phyloP scores from a whole-genome alignment of 2,329 filamentous ascomycete species.

The Myriosclerotinia duriaeana region DNA sequence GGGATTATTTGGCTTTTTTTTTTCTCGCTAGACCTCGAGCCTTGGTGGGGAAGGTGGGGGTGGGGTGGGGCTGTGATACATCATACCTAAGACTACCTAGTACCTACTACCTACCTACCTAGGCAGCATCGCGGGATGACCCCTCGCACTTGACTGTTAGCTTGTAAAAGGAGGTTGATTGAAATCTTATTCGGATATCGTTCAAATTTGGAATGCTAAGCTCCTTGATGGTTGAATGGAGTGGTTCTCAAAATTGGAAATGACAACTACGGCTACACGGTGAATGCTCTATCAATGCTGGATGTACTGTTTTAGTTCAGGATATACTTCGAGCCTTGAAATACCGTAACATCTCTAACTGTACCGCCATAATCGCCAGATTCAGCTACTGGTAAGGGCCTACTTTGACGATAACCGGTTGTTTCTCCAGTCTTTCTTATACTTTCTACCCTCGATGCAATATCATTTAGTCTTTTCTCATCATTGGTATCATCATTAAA shows the following conservation, averaged over 20 bases:
- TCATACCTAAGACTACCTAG: neutral
- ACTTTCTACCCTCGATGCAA: too few relatives aligned
- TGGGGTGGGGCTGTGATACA: neutral
- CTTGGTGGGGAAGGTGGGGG: conserved; percentile 6
- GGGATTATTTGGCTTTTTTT: conserved; percentile 4
- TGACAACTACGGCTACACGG: too few relatives aligned
- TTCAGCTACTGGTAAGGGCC: too few relatives aligned
- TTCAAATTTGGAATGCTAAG: too few relatives aligned
- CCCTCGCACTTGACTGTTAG: neutral
- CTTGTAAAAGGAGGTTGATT: neutral
- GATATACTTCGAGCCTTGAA: too few relatives aligned
- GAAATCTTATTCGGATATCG: neutral
- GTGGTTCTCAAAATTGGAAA: neutral
- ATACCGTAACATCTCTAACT: neutral
- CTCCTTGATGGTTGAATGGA: neutral
- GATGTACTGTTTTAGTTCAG: neutral
- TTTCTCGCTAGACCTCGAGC: neutral
- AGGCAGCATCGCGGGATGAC: neutral
- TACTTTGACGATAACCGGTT: too few relatives aligned
- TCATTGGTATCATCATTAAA: too few relatives aligned
- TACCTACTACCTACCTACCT: too few relatives aligned
- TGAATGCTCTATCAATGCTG: neutral
- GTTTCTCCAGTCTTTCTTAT: neutral
- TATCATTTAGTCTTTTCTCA: neutral
- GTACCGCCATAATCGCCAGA: too few relatives aligned